Evolutionary conservation across 805 yeast genomes (phyloP), one percentile per base, ranked within the genome.

Genomic region (Lipomyces orientalis): DNA sequence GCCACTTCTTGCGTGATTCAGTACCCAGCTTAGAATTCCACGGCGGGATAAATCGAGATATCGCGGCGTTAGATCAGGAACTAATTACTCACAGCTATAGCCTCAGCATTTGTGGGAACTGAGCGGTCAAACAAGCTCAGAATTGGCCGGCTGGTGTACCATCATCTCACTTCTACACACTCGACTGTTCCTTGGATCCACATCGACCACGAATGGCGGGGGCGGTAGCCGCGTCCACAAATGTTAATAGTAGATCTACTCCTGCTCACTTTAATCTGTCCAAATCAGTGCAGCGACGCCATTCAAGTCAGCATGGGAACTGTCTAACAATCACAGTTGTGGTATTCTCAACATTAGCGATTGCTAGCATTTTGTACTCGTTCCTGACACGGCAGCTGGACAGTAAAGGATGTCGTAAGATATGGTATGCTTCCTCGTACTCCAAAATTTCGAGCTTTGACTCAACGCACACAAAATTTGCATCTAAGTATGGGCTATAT

Each of bases 381-480:
- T 71, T 63, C 22, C 54, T 58, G 43, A 63, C 34, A 19, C 62
- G 56, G 6, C 71, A 64, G 60, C 57, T 46, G 62, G 70, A 61
- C 62, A 67, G 49, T 6, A 68, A 69, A 33, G 79, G 81, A 58
- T 93, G 98, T 76, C 80, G 87, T 52, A 80, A 87, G 67, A 88
- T 91, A 6, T 88, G 83, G 76, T 93, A 93, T 97, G 86, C 84
- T 60, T 97, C 97, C 1, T 86, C 93, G 0, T 93, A 91, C 74
- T 93, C 94, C 12, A 83, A 88, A 70, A 84, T 93, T 52, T 80
- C 82, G 70, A 90, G 88, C 2, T 90, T 93, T 75, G 95, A 92
- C 77, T 80, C 82, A n/a, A 64, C 87, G 2, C 88, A 88, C 73
- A 86, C 95, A 1, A 81, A 84, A 63, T 87, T 86, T 75, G 93